A percentile compares a stretch with the other conserved stretches of the same genome.
Evolutionary conservation across 176 grass and related monocot genomes (phyloP).

Genomic region (Elymus sibiricus): DNA sequence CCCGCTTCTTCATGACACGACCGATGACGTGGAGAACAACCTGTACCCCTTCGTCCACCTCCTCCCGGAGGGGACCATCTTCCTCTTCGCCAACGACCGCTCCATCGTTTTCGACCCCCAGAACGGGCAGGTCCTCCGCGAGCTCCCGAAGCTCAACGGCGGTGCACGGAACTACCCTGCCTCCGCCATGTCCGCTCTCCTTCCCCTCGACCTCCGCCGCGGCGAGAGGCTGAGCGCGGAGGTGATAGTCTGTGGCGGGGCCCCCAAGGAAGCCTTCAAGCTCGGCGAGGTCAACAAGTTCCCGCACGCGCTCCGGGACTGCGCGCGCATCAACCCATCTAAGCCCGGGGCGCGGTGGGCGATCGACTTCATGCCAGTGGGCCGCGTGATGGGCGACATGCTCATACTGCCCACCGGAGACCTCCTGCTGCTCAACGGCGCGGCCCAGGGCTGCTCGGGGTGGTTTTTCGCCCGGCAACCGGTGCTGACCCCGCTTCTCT

Average conservation of each 20-base stretch:
- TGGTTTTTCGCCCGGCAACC: constrained; percentile 56
- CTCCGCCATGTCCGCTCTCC: constrained; percentile 75
- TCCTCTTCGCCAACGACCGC: constrained; percentile 85
- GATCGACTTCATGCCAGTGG: constrained; percentile 56
- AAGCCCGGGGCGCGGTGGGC: constrained; percentile 51
- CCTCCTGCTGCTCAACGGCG: constrained; percentile 81
- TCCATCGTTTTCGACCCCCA: constrained; percentile 53
- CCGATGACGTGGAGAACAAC: constrained; percentile 82
- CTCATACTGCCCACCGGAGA: constrained; percentile 73
- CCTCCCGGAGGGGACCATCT: constrained; percentile 65
- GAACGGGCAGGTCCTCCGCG: constrained; percentile 43
- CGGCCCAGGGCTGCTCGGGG: constrained; percentile 55
- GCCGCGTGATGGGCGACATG: constrained; percentile 70
- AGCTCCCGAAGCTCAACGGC: constrained; percentile 54
- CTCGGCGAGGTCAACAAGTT: constrained; percentile 40
- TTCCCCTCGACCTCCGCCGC: constrained; percentile 58
- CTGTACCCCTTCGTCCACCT: constrained; percentile 92
- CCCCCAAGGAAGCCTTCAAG: constrained; percentile 55
- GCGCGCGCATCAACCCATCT: constrained; percentile 54
- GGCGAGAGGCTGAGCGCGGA: constrained; percentile 39
- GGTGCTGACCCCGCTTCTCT: constrained; percentile 42
- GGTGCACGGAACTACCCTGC: constrained; percentile 72
- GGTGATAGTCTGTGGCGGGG: constrained; percentile 75
- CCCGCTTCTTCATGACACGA: constrained; percentile 55
- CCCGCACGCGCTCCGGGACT: constrained; percentile 45